Conservation (phyloP, 2,329 filamentous ascomycete species). For the Talaromyces piceae region DNA sequence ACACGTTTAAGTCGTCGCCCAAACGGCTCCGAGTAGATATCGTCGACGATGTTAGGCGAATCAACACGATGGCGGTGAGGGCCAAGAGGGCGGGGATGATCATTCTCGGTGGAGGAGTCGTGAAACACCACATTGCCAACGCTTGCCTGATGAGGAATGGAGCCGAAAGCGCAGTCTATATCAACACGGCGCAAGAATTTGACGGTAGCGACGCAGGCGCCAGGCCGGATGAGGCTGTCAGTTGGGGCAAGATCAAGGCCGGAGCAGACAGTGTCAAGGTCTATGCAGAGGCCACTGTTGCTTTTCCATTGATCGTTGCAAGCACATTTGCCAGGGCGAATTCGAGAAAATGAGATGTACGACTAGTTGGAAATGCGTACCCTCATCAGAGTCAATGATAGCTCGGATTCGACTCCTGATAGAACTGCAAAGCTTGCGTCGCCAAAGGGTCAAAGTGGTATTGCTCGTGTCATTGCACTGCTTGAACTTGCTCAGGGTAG, state of each 20-base stretch:
- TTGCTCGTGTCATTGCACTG: too few species aligned
- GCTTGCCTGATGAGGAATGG: constrained; percentile 97
- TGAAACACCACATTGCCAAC: constrained; percentile 98
- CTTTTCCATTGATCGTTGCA: constrained; percentile 60
- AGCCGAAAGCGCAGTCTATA: constrained; percentile 92
- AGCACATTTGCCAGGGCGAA: constrained; percentile 53
- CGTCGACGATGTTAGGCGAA: constrained; percentile 82
- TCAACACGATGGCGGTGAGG: constrained; percentile 85
- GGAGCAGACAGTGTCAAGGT: constrained; percentile 86
- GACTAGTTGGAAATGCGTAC: background rate
- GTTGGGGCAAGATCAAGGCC: constrained; percentile 96
- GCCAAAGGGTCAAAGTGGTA: too few species aligned
- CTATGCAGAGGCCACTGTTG: constrained; percentile 60
- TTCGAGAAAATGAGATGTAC: background rate
- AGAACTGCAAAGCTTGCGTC: too few species aligned
- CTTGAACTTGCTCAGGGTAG: too few species aligned
- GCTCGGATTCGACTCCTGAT: too few species aligned
- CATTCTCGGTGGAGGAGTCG: constrained; percentile 84
- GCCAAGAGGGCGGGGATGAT: constrained; percentile 92
- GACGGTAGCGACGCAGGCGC: constrained; percentile 96
- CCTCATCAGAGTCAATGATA: background rate
- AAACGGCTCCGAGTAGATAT: constrained; percentile 78
- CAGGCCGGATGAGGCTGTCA: constrained; percentile 90
- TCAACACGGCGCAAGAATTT: constrained; percentile 96
- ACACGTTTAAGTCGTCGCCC: constrained; percentile 86